Base-by-base conservation (phyloP, 352 stramenopile genomes). In the Globisporangium cederbergense region DNA sequence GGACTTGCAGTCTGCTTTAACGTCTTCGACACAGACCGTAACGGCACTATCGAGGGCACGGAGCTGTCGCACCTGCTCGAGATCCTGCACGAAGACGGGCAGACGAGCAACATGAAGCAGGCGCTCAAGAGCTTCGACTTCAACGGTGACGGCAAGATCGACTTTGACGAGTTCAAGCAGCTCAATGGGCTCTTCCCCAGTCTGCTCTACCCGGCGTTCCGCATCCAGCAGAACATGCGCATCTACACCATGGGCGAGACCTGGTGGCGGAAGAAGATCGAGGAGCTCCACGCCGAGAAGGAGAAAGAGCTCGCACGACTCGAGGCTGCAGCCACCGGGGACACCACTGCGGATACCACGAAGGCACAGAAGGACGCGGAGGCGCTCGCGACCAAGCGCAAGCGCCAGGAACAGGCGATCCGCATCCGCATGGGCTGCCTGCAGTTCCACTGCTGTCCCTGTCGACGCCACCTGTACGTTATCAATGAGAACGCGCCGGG, bases 181-280 rank as follows among this genome's bases (percentile, higher is more conserved):
- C 72, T 89, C 47, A 76, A 91, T 67, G 43, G 68, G 11, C 75
- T 85, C 58, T 88, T 91, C 64, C 82, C 82, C 10, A 86, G 74
- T 43, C 64, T 91, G 10, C 52, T 91, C 25, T 91, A 89, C 52
- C 82, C 82, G 0, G 79, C 78, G 18, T 91, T 86, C 56, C 82
- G 82, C 16, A 88, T 91, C 64, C 82, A 91, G 53, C 79, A 88
- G 45, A 89, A 88, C 67, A 89, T 91, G 77, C 77, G 78, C 28
- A 72, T 83, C 54, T 81, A 78, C 67, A 86, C 82, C 9, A 74
- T 91, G 54, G 79, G 82, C 42, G 78, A 88, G 34, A 65, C 65
- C 38, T 91, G 82, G 79, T 91, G 82, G 82, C 67, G 72, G n/a
- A 70, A 71, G 11, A 87, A 88, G 49, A 77, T 86, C 56, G 73